phyloP scores from a whole-genome alignment of 306 rosid species.

The Cucurbita pepo region DNA sequence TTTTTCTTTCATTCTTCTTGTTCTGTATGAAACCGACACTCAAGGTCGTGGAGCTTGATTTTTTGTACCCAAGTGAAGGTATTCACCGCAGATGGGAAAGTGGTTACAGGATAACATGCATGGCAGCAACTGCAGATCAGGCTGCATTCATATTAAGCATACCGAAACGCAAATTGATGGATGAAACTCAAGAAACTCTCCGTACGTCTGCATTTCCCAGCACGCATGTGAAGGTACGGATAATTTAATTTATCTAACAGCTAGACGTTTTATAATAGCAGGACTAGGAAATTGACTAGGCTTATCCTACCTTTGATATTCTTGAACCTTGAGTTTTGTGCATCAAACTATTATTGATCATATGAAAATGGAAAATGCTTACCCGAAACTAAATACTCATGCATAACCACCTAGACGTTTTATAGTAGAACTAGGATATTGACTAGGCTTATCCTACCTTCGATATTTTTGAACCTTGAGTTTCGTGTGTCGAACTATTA shows the following conservation, averaged over 20 bases:
- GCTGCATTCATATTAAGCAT: constrained; percentile 89
- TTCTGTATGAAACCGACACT: not conserved
- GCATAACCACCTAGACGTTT: not conserved
- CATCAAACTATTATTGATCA: not conserved
- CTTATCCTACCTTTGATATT: not conserved
- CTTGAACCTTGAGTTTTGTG: not conserved
- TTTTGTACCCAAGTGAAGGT: constrained; percentile 89
- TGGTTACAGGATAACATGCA: constrained; percentile 74
- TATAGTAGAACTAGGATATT: not conserved
- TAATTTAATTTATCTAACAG: not conserved
- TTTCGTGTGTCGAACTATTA: not conserved
- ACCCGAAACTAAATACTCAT: not conserved
- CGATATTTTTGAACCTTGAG: not conserved
- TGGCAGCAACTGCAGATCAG: constrained; percentile 92
- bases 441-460: not conserved
- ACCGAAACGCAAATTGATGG: constrained; percentile 73
- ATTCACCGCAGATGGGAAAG: constrained; percentile 83
- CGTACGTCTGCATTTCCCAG: constrained; percentile 94
- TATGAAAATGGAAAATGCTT: not conserved
- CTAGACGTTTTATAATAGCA: not conserved
- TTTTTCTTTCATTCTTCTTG: not conserved
- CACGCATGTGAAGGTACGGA: constrained; percentile 77
- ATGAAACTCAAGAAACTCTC: constrained; percentile 82
- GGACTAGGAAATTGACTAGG: not conserved
- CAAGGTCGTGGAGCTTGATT: constrained; percentile 91